Evolutionary conservation across 441 rosid species (phyloP).

Genomic region (Erodium chrysanthum): DNA sequence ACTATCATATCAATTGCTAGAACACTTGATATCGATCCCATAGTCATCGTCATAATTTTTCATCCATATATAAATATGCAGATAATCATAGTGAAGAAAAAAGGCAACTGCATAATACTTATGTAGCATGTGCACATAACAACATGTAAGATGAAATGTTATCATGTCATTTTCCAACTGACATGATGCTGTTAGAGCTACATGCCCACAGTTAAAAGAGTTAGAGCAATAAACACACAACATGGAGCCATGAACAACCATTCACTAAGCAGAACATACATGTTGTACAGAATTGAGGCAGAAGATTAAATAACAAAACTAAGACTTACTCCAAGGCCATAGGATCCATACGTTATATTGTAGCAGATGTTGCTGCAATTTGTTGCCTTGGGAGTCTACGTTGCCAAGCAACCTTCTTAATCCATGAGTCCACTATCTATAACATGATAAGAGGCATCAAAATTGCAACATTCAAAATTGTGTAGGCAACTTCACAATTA

Average conservation of each 20-base stretch:
- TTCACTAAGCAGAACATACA: background rate
- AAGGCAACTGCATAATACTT: background rate
- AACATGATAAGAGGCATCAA: slow-evolving; percentile 1
- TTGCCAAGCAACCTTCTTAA: slow-evolving; percentile 46
- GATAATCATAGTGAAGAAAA: background rate
- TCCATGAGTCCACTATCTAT: slow-evolving; percentile 44
- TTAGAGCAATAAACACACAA: background rate
- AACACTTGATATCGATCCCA: too few relatives aligned
- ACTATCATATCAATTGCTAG: too few relatives aligned
- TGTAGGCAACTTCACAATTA: background rate
- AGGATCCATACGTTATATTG: slow-evolving; percentile 49
- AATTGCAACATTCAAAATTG: background rate
- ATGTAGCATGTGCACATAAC: background rate
- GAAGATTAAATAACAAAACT: background rate
- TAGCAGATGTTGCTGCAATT: slow-evolving; percentile 31
- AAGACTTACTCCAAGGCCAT: slow-evolving; percentile 46
- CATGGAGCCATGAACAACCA: too few relatives aligned
- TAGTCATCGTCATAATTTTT: too few relatives aligned
- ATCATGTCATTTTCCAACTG: background rate
- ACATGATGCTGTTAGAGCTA: background rate
- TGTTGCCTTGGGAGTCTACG: slow-evolving; percentile 32
- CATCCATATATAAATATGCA: background rate
- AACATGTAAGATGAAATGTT: background rate
- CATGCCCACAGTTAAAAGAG: background rate
- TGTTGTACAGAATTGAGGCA: background rate